Evolutionary conservation across 352 stramenopile species (phyloP).

Genomic region (Phytophthora gonapodyides): DNA sequence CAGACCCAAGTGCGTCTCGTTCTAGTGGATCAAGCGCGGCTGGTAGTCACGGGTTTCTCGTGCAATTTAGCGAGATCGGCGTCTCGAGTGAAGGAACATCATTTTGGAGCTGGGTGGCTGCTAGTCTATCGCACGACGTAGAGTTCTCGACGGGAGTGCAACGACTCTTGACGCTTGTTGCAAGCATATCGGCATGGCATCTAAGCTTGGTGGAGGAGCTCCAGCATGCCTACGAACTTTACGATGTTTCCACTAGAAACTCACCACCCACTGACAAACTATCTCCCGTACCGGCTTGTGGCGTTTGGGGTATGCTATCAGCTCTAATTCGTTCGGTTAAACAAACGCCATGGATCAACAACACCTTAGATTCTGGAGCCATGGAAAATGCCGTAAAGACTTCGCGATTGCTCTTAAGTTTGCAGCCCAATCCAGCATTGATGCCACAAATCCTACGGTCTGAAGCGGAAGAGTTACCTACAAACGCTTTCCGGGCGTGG

Average conservation of each 20-base stretch:
- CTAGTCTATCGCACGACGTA: constrained; percentile 9
- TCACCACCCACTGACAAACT: not conserved
- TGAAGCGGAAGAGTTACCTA: not conserved
- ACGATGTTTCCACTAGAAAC: not conserved
- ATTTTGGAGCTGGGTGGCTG: constrained; percentile 27
- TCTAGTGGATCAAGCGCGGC: not conserved
- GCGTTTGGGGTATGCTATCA: constrained; percentile 18
- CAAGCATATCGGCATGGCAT: constrained; percentile 28
- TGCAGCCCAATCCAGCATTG: constrained; percentile 24
- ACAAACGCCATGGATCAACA: not conserved
- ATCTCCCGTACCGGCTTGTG: not conserved
- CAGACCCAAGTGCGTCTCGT: not conserved
- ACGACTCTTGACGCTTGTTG: constrained; percentile 11
- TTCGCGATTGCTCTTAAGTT: constrained; percentile 18
- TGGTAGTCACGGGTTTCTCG: constrained; percentile 22
- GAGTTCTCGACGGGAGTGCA: constrained; percentile 17
- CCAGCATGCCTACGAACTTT: constrained; percentile 17
- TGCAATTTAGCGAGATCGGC: constrained; percentile 21
- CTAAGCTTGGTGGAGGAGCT: constrained; percentile 25
- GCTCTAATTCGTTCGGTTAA: not conserved
- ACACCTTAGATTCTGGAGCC: constrained; percentile 2
- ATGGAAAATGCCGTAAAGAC: constrained; percentile 11
- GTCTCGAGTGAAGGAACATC: constrained; percentile 4
- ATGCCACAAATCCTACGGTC: constrained; percentile 6
- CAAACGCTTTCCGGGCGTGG: not conserved